phyloP scores from a whole-genome alignment of 2,329 filamentous ascomycete genomes.

The Elsinoe perseae region DNA sequence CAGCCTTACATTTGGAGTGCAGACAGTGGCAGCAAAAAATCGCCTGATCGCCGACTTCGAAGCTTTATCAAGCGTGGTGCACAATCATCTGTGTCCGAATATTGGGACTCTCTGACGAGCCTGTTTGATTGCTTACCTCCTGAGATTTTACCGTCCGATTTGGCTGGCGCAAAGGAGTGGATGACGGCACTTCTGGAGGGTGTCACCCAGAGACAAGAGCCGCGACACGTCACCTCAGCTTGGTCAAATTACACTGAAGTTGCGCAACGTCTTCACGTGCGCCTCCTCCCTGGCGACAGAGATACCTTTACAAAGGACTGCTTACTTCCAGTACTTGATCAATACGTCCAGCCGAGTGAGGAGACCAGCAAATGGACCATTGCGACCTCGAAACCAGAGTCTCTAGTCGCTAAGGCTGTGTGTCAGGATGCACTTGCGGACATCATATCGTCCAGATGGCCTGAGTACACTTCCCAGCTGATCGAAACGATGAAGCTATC shows the following conservation, averaged over 20 bases:
- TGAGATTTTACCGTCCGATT: constrained; percentile 47
- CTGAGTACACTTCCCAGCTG: constrained; percentile 52
- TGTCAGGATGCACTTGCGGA: constrained; percentile 16
- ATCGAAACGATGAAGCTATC: constrained; percentile 62
- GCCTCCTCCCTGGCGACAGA: constrained; percentile 38
- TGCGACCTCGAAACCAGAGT: constrained; percentile 36
- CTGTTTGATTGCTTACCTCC: constrained; percentile 53
- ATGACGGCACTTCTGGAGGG: constrained; percentile 62
- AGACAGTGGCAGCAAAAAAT: constrained; percentile 51
- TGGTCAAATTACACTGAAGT: constrained; percentile 70
- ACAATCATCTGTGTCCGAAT: constrained; percentile 62
- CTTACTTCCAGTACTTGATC: constrained; percentile 46
- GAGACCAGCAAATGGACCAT: constrained; percentile 46
- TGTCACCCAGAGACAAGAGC: constrained; percentile 66
- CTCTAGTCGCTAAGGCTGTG: constrained; percentile 33
- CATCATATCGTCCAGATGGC: constrained; percentile 53
- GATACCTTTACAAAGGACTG: constrained; percentile 40
- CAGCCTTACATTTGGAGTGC: constrained; percentile 68
- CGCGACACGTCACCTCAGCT: constrained; percentile 57
- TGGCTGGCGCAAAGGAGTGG: constrained; percentile 52
- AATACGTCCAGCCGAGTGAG: constrained; percentile 44
- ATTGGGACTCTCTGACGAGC: constrained; percentile 61
- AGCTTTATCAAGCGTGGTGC: constrained; percentile 77
- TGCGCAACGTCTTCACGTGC: constrained; percentile 38
- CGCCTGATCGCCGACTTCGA: constrained; percentile 52